phyloP scores from a whole-genome alignment of 2,329 filamentous ascomycete genomes.

The Phaeomoniella chlamydospora region DNA sequence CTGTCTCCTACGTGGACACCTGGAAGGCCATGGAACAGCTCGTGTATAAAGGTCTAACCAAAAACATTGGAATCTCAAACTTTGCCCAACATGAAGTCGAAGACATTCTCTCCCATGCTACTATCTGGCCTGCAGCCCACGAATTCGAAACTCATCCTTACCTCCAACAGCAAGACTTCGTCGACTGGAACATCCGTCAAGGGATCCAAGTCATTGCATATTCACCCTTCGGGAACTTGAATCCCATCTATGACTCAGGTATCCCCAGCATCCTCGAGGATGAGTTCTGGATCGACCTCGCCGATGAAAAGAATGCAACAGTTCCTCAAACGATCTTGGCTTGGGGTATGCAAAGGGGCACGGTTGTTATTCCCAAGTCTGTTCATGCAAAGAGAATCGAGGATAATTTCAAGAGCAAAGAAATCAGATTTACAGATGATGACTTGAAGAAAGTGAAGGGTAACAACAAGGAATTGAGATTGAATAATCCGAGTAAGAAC shows the following conservation, averaged over 20 bases:
- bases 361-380: conserved; percentile 37
- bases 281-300: conserved; percentile 22
- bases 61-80: conserved; percentile 58
- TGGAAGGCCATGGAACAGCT: conserved; percentile 52
- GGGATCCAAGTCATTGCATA: conserved; percentile 23
- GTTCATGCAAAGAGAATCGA: conserved; percentile 25
- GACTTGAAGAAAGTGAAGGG: conserved; percentile 12
- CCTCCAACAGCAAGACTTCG: conserved; percentile 20
- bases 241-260: conserved; percentile 27
- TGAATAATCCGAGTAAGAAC: conserved; percentile 24
- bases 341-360: conserved; percentile 34
- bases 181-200: conserved; percentile 17
- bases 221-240: conserved; percentile 26
- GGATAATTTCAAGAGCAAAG: conserved; percentile 25
- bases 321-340: conserved; percentile 30
- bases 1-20: conserved; percentile 21
- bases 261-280: conserved; percentile 25
- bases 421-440: conserved; percentile 8
- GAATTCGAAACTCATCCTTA: conserved; percentile 24
- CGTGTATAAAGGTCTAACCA: conserved; percentile 41
- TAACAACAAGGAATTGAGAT: conserved; percentile 21
- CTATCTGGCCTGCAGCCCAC: conserved; percentile 15
- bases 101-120: conserved; percentile 11
- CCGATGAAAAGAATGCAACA: conserved; percentile 24
- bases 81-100: conserved; percentile 15